Percentiles rank a stretch among this genome's conserved stretches.
phyloP scores from a whole-genome alignment of 108 stramenopile genomes.

The Skeletonema tropicum region DNA sequence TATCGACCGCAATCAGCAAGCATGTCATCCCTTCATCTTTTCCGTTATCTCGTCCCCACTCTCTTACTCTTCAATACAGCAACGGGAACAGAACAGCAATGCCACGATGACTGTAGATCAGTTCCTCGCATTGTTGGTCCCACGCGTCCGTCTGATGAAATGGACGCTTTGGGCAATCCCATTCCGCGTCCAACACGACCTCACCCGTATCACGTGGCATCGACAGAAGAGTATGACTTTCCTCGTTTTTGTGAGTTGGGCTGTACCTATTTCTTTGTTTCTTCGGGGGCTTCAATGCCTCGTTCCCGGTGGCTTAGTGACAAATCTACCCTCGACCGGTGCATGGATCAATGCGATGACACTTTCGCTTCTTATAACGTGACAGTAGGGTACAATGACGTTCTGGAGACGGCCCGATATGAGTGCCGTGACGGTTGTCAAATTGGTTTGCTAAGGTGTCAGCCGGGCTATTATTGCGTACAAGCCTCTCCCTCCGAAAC shows the following conservation, averaged over 20 bases:
- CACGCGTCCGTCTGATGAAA: neutral
- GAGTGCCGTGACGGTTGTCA: constrained; percentile 80
- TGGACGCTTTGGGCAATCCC: neutral
- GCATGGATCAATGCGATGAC: constrained; percentile 48
- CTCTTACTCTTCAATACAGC: neutral
- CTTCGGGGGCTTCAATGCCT: no score
- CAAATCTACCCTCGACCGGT: no score
- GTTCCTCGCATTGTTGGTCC: neutral
- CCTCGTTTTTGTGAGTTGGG: neutral
- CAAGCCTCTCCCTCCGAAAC: constrained; percentile 33
- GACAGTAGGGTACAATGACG: constrained; percentile 61
- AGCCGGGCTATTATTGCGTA: constrained; percentile 67
- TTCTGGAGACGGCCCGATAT: constrained; percentile 56
- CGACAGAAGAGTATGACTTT: neutral
- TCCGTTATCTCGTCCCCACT: no score
- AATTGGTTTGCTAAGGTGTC: constrained; percentile 63
- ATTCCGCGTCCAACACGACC: neutral
- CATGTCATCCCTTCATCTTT: no score
- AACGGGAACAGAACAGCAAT: neutral
- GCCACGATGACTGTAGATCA: neutral
- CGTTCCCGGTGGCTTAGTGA: no score
- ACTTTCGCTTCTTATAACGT: constrained; percentile 53
- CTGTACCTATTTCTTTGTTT: neutral
- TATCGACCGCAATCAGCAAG: no score
- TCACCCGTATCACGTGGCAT: neutral